Evolutionary conservation across 768 basidiomycete species (phyloP), one percentile per base, ranked within the genome.

Genomic region (Tulasnella sp.): DNA sequence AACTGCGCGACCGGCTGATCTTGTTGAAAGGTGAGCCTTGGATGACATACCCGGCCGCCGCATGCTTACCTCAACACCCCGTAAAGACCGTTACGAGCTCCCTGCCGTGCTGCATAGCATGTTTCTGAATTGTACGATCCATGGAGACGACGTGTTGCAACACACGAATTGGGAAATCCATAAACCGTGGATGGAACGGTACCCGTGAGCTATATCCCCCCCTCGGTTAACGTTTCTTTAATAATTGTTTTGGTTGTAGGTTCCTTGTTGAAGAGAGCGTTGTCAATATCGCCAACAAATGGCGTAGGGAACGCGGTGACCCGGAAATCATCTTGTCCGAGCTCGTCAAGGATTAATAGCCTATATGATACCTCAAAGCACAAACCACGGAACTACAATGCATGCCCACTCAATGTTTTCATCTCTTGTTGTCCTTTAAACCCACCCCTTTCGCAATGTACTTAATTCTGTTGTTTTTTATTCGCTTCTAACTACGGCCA

Each of bases 141-240:
- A 96, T 59, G 90, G 89, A 11, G 87, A 94, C 62, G 92, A 97
- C 64, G 85, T 91, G 19, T 74, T 96, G n/a, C 82, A 83, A 3
- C 88, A 94, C 63, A 73, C 71, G 40, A 92, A 88, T 64, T 96
- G 92, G 90, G 93, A 97, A 69, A 75, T 96, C 37, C 74, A 77
- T 14, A 90, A 92, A 65, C 73, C 75, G 51, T 96, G 90, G 80
- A 73, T 96, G 42, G 76, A 80, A 57, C 80, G 85, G 69, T 93
- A 86, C 62, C 81, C 82, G 91, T 90, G 48, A 40, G 80, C 70
- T 19, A 31, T 46, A 19, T 37, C 36, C 21, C n/a, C 55, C 40
- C 9, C 37, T 57, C 50, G 12, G 58, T 31, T 7, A 11, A 45
- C 32, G 43, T 37, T 27, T 6, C 14, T 35, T 25, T 27, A 17